Base-by-base conservation (phyloP, 2,329 filamentous ascomycete species). In the Apiospora phragmitis region DNA sequence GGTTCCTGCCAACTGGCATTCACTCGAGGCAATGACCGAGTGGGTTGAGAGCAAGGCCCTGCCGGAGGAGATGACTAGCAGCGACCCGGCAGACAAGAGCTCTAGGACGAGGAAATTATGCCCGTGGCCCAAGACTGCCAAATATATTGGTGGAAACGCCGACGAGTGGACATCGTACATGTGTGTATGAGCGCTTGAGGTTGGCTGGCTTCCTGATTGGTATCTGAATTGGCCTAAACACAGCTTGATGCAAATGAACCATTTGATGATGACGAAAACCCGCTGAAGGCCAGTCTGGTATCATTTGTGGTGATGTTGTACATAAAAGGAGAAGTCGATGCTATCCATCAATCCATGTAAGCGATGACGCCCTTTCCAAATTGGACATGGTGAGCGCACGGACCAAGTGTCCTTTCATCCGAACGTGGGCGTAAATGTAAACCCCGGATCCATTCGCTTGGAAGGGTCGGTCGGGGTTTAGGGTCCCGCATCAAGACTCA, bases 31-130 rank as follows among this genome's bases (percentile, higher is more conserved):
- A 1, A 72, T 83, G 32, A 72, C 80, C 11, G 43, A 71, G 18
- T 83, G 82, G 81, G 79, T 83, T 4, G 82, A 83, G 72, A 71
- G 73, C 4, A 77, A 74, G 2, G 65, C 71, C 21, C 69, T 73
- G 65, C 80, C 81, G 0, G 65, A 71, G 24, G 59, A 77, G 35
- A 74, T 83, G 16, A 42, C 80, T 29, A 79, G 74, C 21, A 77
- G 77, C 8, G 72, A 73, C 65, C 76, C 80, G 18, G 71, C 75
- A 8, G 79, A 81, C 73, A 76, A 77, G 4, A 76, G 72, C 32
- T 71, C 70, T 0, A 76, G 73, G 45, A 82, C 79, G 2, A 76
- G 79, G 66, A 81, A 74, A 47, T 24, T 76, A 26, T 76, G 73
- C 45, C 71, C 73, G 14, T 76, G 72, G 72, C 74, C 75, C 24